A percentile compares a stretch with the other conserved stretches of the same genome.
Conservation (phyloP, 2,329 filamentous ascomycete genomes). For the Cercospora sojina region DNA sequence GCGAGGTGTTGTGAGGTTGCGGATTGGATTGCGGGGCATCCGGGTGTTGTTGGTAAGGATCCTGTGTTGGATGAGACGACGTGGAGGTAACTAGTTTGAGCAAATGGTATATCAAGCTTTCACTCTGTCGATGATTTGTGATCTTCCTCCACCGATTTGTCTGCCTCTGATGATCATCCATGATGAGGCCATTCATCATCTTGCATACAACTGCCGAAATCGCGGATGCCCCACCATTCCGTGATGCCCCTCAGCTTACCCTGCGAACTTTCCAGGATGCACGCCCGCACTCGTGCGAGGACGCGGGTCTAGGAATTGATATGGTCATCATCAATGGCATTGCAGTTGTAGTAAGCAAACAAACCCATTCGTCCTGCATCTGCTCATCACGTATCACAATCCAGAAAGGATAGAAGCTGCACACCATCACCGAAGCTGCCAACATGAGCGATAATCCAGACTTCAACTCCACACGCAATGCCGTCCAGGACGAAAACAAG, state of each 20-base stretch:
- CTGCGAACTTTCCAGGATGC: background rate
- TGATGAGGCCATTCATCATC: background rate
- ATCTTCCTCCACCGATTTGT: background rate
- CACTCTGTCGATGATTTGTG: background rate
- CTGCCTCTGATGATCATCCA: background rate
- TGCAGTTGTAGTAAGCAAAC: background rate
- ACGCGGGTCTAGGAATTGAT: background rate
- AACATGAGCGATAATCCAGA: background rate
- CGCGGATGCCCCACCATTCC: background rate
- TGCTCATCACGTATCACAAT: background rate
- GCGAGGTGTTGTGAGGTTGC: slow-evolving; percentile 35
- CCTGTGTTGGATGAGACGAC: slow-evolving; percentile 35
- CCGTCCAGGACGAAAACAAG: background rate
- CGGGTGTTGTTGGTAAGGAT: slow-evolving; percentile 30
- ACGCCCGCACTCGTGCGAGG: slow-evolving; percentile 1
- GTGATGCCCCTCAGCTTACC: background rate
- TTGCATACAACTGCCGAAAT: slow-evolving; percentile 4
- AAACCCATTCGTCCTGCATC: background rate
- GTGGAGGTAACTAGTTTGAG: slow-evolving; percentile 32
- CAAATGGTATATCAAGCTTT: background rate
- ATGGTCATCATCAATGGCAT: background rate
- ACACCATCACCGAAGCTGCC: background rate
- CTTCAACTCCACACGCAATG: background rate
- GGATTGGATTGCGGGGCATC: slow-evolving; percentile 30
- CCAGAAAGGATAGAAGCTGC: background rate